Evolutionary conservation across 768 basidiomycete genomes (phyloP), one percentile per base, ranked within the genome.

Genomic region (Panaeolus papilionaceus): DNA sequence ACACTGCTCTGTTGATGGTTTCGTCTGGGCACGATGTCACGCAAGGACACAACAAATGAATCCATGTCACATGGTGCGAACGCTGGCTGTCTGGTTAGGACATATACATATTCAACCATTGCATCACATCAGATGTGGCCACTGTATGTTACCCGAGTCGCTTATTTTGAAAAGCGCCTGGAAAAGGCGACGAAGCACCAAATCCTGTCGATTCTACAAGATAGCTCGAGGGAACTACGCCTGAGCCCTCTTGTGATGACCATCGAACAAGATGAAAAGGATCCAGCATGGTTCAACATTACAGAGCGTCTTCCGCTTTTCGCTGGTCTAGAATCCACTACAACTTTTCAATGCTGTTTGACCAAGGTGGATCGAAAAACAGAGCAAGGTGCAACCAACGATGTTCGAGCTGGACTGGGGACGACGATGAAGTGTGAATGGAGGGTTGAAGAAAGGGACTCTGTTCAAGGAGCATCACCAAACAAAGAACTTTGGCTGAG

Each of bases 211-310:
- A 44, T 81, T 20, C 70, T 83, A 14, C 81, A 80, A 40, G 76
- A 83, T 65, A 78, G 79, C 2, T 64, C 68, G 3, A 68, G 69
- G 4, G 66, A 81, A 0, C 72, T 81, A 39, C 58, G 69, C 1
- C 67, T 78, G 1, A 79, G 73, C 62, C 79, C 81, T 2, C 68
- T 81, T 63, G 70, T 81, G 28, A 69, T 75, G 26, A 69, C 69
- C 61, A 68, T 74, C 12, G 69, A 47, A 16, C 69, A 70, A 14
- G 77, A 79, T 62, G 68, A 78, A 1, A 64, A 71, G 9, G 71
- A 77, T n/a, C 70, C 73, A 40, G 65, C 62, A 0, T 70, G 75
- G 58, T 80, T 78, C 69, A 76, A 72, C 0, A 68, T 83, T 28
- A 74, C 71, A 11, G 79, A 82, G 26, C 70, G 66, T 14, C 61